Conservation (phyloP, 345 rosid species). For the Noccaea caerulescens region DNA sequence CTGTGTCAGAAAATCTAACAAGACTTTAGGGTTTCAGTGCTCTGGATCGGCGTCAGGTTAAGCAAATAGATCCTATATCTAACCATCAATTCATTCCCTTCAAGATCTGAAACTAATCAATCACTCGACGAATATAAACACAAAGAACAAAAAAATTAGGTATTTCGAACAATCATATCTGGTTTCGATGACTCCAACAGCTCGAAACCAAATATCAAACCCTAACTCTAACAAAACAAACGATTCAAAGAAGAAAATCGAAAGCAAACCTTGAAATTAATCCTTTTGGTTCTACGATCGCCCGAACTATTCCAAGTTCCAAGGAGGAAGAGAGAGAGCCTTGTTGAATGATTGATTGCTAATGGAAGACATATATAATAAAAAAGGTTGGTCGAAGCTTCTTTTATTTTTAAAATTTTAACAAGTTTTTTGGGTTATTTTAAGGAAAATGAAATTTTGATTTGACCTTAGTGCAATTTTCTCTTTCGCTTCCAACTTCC, state of each 20-base stretch:
- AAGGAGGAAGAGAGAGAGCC: conserved; percentile 1
- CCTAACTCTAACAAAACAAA: not conserved
- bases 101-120: conserved; percentile 4
- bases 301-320: not conserved
- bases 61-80: not conserved
- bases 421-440: too few relatives aligned
- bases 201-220: not conserved
- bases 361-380: too few relatives aligned
- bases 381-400: too few relatives aligned
- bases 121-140: not conserved
- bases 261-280: conserved; percentile 18
- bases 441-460: too few relatives aligned
- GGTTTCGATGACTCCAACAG: not conserved
- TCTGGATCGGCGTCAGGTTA: not conserved
- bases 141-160: too few relatives aligned
- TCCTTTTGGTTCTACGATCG: not conserved
- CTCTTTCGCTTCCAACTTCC: too few relatives aligned
- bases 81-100: not conserved
- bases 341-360: not conserved
- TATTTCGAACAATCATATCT: not conserved
- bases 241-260: conserved; percentile 4
- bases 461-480: too few relatives aligned
- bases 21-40: conserved; percentile 6
- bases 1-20: not conserved
- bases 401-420: too few relatives aligned